phyloP scores from a whole-genome alignment of 1,139 yeast genomes.

The Ogataea hybrid region DNA sequence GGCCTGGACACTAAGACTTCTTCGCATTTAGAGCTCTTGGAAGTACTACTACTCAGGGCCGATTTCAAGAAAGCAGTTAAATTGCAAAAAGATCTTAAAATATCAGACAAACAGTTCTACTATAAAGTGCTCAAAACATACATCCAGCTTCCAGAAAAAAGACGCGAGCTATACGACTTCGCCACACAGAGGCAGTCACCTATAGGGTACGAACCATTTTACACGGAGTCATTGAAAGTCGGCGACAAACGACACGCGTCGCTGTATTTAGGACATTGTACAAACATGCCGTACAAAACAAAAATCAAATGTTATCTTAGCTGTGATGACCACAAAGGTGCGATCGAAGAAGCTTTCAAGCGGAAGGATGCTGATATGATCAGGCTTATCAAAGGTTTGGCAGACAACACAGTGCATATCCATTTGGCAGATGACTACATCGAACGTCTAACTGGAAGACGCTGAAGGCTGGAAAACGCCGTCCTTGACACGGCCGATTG shows the following conservation, averaged over 20 bases:
- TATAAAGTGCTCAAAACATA: constrained; percentile 57
- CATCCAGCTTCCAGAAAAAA: constrained; percentile 47
- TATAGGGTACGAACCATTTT: constrained; percentile 71
- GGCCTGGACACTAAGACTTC: constrained; percentile 40
- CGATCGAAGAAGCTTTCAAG: constrained; percentile 59
- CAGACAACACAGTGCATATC: constrained; percentile 32
- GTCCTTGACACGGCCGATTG: constrained; percentile 46
- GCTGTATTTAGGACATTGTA: constrained; percentile 38
- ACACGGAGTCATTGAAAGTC: constrained; percentile 46
- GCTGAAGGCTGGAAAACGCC: constrained; percentile 36
- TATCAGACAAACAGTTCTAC: constrained; percentile 65
- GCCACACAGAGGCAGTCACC: constrained; percentile 54
- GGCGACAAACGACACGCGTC: constrained; percentile 48
- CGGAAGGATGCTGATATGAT: constrained; percentile 50
- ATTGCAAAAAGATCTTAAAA: constrained; percentile 58
- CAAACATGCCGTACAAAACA: constrained; percentile 36
- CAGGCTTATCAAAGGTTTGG: constrained; percentile 34
- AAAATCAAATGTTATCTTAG: constrained; percentile 50
- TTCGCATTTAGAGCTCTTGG: constrained; percentile 59
- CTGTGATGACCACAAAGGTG: constrained; percentile 53
- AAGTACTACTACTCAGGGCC: constrained; percentile 49
- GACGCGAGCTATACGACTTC: constrained; percentile 58
- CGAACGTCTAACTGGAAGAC: constrained; percentile 27
- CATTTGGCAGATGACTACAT: constrained; percentile 33
- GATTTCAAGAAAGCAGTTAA: constrained; percentile 60